Percentiles rank a stretch among this genome's conserved stretches.
phyloP scores from a whole-genome alignment of 1,284 basidiomycete genomes.

The Irpex sp. region DNA sequence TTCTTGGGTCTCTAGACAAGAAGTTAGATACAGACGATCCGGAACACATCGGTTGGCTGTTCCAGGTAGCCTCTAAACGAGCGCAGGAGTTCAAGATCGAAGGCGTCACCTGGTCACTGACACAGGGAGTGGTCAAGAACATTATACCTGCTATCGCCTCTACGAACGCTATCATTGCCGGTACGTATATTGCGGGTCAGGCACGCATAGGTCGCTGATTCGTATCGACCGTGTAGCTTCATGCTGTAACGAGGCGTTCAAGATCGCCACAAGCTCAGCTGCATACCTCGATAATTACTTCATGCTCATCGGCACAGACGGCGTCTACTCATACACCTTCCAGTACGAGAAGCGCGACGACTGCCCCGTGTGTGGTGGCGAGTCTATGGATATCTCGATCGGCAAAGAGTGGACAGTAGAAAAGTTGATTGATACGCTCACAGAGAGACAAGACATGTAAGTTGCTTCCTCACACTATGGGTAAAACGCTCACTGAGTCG shows the following conservation, averaged over 20 bases:
- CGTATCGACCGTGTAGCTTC: slow-evolving; percentile 58
- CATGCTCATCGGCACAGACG: slow-evolving; percentile 95
- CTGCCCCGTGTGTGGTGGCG: slow-evolving; percentile 97
- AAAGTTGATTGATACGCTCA: slow-evolving; percentile 79
- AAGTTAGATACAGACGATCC: slow-evolving; percentile 96
- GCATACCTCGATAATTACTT: slow-evolving; percentile 98
- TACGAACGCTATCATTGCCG: slow-evolving; percentile 94
- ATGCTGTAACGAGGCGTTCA: slow-evolving; percentile 99
- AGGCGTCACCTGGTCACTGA: slow-evolving; percentile 96
- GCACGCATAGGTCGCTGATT: neutral
- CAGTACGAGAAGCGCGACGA: slow-evolving; percentile 90
- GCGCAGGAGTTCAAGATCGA: slow-evolving; percentile 95
- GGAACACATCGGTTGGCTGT: slow-evolving; percentile 96
- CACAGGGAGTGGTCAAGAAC: slow-evolving; percentile 99
- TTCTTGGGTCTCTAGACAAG: slow-evolving; percentile 58
- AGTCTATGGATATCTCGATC: slow-evolving; percentile 71
- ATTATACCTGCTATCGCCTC: slow-evolving; percentile 98
- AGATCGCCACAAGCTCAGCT: slow-evolving; percentile 93
- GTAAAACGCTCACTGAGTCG: neutral
- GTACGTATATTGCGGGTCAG: slow-evolving; percentile 33
- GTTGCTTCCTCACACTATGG: slow-evolving; percentile 25
- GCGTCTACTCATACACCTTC: slow-evolving; percentile 97
- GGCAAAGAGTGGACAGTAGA: slow-evolving; percentile 76
- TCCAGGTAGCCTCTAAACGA: slow-evolving; percentile 72
- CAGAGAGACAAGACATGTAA: slow-evolving; percentile 85